Conservation (phyloP, 108 stramenopile species). For the Nitzschia inconspicua region DNA sequence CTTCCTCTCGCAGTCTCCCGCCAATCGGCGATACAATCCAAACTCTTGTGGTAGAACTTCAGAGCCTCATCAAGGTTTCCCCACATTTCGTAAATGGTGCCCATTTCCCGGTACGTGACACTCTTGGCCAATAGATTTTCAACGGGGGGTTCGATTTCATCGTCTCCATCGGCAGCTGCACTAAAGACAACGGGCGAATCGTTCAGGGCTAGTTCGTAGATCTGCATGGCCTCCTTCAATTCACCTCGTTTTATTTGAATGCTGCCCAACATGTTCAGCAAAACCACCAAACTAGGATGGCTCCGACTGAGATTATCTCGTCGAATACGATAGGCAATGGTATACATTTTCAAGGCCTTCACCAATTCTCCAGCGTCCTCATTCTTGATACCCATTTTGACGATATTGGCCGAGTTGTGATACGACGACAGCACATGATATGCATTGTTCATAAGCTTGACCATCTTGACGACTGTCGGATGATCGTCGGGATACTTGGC, state of each 20-base stretch:
- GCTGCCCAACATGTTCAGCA: slow-evolving; percentile 81
- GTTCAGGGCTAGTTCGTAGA: slow-evolving; percentile 66
- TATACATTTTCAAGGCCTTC: slow-evolving; percentile 79
- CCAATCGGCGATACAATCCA: slow-evolving; percentile 56
- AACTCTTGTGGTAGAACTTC: slow-evolving; percentile 74
- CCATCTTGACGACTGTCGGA: slow-evolving; percentile 42
- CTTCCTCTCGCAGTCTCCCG: slow-evolving; percentile 16
- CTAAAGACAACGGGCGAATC: slow-evolving; percentile 33
- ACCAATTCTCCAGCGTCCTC: slow-evolving; percentile 60
- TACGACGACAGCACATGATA: slow-evolving; percentile 66
- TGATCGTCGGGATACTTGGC: slow-evolving; percentile 58
- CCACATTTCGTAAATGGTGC: slow-evolving; percentile 69
- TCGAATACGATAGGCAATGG: slow-evolving; percentile 84
- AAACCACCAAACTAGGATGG: slow-evolving; percentile 70
- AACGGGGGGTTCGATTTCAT: background rate
- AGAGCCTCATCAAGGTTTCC: slow-evolving; percentile 65
- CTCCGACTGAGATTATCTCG: slow-evolving; percentile 58
- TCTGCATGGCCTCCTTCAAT: slow-evolving; percentile 70
- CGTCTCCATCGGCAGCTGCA: slow-evolving; percentile 3
- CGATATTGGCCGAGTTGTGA: slow-evolving; percentile 73
- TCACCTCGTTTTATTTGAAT: slow-evolving; percentile 79
- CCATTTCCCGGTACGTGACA: slow-evolving; percentile 85
- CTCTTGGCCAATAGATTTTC: slow-evolving; percentile 38
- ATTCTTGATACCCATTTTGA: slow-evolving; percentile 77
- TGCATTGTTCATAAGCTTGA: slow-evolving; percentile 56